Percentiles rank a stretch among this genome's conserved stretches.
Evolutionary conservation across 176 grass and related monocot species (phyloP).

Genomic region (Ananas comosus): DNA sequence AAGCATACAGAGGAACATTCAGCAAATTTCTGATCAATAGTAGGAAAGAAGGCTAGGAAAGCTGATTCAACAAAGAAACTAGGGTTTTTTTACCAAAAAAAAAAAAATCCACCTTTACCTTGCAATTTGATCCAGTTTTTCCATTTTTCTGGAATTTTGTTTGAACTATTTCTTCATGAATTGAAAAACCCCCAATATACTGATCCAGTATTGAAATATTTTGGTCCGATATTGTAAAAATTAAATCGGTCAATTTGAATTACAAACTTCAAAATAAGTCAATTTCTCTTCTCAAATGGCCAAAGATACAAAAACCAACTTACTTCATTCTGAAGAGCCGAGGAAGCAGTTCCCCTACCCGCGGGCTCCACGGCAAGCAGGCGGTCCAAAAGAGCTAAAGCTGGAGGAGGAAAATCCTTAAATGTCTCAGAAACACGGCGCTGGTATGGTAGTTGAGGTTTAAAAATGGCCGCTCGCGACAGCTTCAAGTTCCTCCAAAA

Average conservation of each 20-base stretch:
- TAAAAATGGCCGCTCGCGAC: slow-evolving; percentile 72
- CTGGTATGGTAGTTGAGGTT: slow-evolving; percentile 60
- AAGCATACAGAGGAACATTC: background rate
- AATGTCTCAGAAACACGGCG: slow-evolving; percentile 70
- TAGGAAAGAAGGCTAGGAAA: too few relatives aligned
- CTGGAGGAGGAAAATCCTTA: slow-evolving; percentile 66
- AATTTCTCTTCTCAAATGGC: slow-evolving; percentile 7
- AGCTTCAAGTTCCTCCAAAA: slow-evolving; percentile 76
- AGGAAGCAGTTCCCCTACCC: slow-evolving; percentile 64
- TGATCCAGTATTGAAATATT: too few relatives aligned
- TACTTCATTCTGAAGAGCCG: slow-evolving; percentile 84
- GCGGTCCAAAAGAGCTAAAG: slow-evolving; percentile 61
- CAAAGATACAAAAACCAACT: slow-evolving; percentile 17
- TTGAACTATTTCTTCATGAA: too few relatives aligned
- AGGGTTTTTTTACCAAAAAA: too few relatives aligned
- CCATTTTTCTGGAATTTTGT: too few relatives aligned
- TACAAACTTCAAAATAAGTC: background rate
- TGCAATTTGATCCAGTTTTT: too few relatives aligned
- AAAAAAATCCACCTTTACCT: too few relatives aligned
- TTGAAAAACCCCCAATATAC: too few relatives aligned
- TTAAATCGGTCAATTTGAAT: background rate
- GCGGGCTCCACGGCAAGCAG: slow-evolving; percentile 86
- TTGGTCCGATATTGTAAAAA: background rate
- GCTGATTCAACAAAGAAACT: too few relatives aligned
- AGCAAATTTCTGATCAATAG: background rate